These are phyloP conservation scores for Suillus placidus DNA, from an alignment of 768 basidiomycete genomes.

Conservation along the genomic window DNA sequence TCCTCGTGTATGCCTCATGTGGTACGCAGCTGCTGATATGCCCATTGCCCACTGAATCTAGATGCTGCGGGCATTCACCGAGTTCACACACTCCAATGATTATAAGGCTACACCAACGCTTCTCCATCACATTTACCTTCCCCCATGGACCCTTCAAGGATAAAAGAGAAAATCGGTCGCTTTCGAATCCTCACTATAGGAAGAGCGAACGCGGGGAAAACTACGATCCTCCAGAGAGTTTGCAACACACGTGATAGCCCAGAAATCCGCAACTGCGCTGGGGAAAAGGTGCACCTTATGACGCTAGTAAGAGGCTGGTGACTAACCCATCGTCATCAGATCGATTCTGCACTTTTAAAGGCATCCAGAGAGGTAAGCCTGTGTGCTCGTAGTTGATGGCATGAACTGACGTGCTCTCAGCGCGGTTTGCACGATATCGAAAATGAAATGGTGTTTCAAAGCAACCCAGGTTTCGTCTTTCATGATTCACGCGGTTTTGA, in stretches of 20 bases:
- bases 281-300: slow-evolving; percentile 18
- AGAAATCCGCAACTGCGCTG: slow-evolving; percentile 24
- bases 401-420: background rate
- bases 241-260: slow-evolving; percentile 39
- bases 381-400: background rate
- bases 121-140: background rate
- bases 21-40: background rate
- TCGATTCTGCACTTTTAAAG: background rate
- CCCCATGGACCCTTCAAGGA: background rate
- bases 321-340: slow-evolving; percentile 2
- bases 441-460: slow-evolving; percentile 32
- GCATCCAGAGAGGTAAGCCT: slow-evolving; percentile 4
- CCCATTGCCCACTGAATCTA: background rate
- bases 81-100: background rate
- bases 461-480: slow-evolving; percentile 39
- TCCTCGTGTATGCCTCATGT: slow-evolving; percentile 1
- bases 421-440: slow-evolving; percentile 39
- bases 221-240: slow-evolving; percentile 41
- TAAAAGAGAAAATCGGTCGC: slow-evolving; percentile 14
- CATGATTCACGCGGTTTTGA: slow-evolving; percentile 37
- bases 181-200: slow-evolving; percentile 47
- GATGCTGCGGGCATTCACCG: background rate
- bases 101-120: background rate
- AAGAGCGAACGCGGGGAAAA: slow-evolving; percentile 44
- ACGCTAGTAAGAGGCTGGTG: background rate